Conservation (phyloP, 2,329 filamentous ascomycete species). For the Diaporthe ampelina region DNA sequence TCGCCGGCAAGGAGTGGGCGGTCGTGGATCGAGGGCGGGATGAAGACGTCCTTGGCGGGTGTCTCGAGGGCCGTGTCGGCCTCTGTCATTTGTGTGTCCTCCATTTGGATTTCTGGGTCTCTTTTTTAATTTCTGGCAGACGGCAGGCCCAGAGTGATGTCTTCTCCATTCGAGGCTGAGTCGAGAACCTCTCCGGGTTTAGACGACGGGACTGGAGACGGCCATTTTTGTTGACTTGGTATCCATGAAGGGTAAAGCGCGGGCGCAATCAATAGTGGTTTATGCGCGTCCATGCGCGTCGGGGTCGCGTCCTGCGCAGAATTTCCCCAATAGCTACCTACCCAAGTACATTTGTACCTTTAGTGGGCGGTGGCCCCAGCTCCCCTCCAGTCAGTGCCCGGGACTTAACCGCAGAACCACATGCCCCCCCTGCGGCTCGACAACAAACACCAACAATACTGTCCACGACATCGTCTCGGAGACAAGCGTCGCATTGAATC, state of each 20-base stretch:
- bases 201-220: neutral
- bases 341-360: neutral
- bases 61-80: slow-evolving; percentile 52
- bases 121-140: too few relatives aligned
- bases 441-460: slow-evolving; percentile 26
- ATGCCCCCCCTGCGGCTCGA: neutral
- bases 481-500: slow-evolving; percentile 14
- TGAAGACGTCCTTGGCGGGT: slow-evolving; percentile 60
- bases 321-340: neutral
- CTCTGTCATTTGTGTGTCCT: slow-evolving; percentile 56
- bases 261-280: slow-evolving; percentile 5
- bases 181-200: neutral
- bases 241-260: slow-evolving; percentile 22
- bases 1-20: slow-evolving; percentile 71
- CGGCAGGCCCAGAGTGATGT: neutral
- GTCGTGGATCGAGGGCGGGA: slow-evolving; percentile 78
- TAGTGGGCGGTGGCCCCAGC: slow-evolving; percentile 18
- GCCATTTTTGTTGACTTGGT: slow-evolving; percentile 23
- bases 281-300: slow-evolving; percentile 33
- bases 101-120: slow-evolving; percentile 48
- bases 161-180: neutral
- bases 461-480: neutral
- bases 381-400: slow-evolving; percentile 6
- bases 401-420: neutral
- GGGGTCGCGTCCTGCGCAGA: slow-evolving; percentile 15